Evolutionary conservation across 1,139 yeast genomes (phyloP).

Genomic region (Geotrichum candidum): DNA sequence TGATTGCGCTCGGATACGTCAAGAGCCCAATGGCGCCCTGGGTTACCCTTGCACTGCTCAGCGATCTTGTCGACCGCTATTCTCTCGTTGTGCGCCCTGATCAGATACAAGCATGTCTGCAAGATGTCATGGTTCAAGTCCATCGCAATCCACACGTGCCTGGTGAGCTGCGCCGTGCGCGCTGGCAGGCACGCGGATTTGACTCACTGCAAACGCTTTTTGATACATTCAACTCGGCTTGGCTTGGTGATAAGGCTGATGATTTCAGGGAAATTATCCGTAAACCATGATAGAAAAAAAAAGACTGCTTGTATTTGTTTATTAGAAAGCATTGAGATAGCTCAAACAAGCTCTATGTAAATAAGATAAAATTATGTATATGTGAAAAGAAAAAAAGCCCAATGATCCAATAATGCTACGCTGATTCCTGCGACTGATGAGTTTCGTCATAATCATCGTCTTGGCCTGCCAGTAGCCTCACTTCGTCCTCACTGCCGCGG

Average conservation of each 20-base stretch:
- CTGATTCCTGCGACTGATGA: background rate
- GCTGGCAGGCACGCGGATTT: constrained; percentile 5
- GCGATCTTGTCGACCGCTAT: constrained; percentile 2
- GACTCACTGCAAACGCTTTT: constrained; percentile 9
- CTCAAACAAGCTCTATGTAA: background rate
- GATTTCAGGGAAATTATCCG: background rate
- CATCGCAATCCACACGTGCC: constrained; percentile 3
- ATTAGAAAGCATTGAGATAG: background rate
- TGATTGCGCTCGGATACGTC: constrained; percentile 6
- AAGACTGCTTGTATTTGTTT: background rate
- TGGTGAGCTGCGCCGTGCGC: constrained; percentile 11
- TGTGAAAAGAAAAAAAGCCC: background rate
- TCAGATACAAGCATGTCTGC: constrained; percentile 41
- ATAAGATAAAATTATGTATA: background rate
- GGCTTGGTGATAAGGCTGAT: constrained; percentile 8
- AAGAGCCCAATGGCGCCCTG: constrained; percentile 9
- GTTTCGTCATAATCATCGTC: constrained; percentile 8
- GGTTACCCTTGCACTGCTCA: constrained; percentile 1
- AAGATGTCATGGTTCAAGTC: constrained; percentile 1
- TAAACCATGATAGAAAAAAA: background rate
- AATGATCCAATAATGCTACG: background rate
- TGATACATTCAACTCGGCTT: constrained; percentile 15
- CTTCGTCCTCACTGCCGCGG: constrained; percentile 17
- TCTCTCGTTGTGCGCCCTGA: constrained; percentile 7
- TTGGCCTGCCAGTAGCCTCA: constrained; percentile 13